Base-by-base conservation (phyloP, 768 basidiomycete genomes). In the Xerocomellus intermedius region DNA sequence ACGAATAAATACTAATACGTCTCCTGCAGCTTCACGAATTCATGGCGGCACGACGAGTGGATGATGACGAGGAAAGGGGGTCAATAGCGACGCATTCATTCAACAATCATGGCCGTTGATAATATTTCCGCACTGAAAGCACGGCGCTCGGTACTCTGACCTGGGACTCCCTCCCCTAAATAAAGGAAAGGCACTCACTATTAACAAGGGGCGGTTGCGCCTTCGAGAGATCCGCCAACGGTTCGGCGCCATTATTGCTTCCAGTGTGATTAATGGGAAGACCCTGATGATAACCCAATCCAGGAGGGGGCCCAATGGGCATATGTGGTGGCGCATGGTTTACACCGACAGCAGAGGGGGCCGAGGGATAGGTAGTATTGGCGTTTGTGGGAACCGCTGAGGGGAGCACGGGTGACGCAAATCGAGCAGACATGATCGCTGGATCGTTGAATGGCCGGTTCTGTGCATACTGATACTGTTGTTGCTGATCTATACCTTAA, bases 91-190 rank as follows among this genome's bases (percentile, higher is more conserved):
- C 45, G 74, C 69, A 75, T 70, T 67, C 66, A 70, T 69, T 68
- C 63, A 63, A 62, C 56, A 64, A 68, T 89, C 78, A 89, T 77
- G 80, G 81, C 70, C 81, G 85, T 81, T 84, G 78, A 74, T 82
- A 82, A 76, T 82, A 76, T 82, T 85, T 86, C 85, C 86, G 87
- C 84, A 87, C 88, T 90, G 86, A 87, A 89, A 87, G 87, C 78
- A 88, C 84, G 86, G 86, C 74, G 76, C 87, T 90, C 80, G 89
- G 87, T 89, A 91, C 85, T 81, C 81, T 83, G 85, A 79, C 86
- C 86, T 75, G 72, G 76, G 77, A 75, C 74, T 82, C 86, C 88
- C 85, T 87, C 87, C 86, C 86, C 85, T 82, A 70, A 74, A 73
- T 72, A 69, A 75, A 73, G 69, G 71, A 77, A 75, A 75, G 69